Evolutionary conservation across 257 asterid genomes (phyloP).

Genomic region (Salvia rosmarinus): DNA sequence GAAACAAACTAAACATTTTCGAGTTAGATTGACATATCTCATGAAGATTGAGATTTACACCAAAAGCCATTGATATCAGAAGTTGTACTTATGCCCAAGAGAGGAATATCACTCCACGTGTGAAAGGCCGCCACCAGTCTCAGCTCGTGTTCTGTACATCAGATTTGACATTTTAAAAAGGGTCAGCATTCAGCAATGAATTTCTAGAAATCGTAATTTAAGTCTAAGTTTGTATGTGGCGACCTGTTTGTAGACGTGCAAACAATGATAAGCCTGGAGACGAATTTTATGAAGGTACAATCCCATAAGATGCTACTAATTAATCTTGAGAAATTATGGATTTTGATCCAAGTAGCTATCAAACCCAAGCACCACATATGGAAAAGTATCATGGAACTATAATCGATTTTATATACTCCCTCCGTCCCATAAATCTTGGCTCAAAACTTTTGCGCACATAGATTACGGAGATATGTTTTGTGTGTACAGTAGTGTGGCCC

Average conservation of each 20-base stretch:
- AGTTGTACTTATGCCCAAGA: slow-evolving; percentile 21
- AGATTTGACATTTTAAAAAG: slow-evolving; percentile 29
- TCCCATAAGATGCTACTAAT: not conserved
- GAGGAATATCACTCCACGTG: slow-evolving; percentile 54
- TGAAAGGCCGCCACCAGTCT: slow-evolving; percentile 79
- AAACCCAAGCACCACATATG: not conserved
- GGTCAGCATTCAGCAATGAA: slow-evolving; percentile 14
- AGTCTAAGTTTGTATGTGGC: not conserved
- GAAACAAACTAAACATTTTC: slow-evolving; percentile 21
- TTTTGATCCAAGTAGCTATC: not conserved
- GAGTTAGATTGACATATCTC: slow-evolving; percentile 24
- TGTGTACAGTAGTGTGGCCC: too few relatives aligned
- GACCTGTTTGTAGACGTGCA: not conserved
- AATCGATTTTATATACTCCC: not conserved
- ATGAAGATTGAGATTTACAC: slow-evolving; percentile 25
- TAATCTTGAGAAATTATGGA: not conserved
- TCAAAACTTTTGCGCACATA: too few relatives aligned
- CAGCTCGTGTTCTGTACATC: slow-evolving; percentile 72
- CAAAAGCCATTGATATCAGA: slow-evolving; percentile 25
- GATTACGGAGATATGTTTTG: too few relatives aligned
- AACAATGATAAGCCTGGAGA: not conserved
- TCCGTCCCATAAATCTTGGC: too few relatives aligned
- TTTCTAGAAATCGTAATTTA: not conserved
- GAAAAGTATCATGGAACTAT: not conserved
- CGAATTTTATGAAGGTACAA: not conserved